These are phyloP conservation scores for Scheffersomyces stipitis DNA, from an alignment of 805 yeast genomes.

Conservation along the genomic window DNA sequence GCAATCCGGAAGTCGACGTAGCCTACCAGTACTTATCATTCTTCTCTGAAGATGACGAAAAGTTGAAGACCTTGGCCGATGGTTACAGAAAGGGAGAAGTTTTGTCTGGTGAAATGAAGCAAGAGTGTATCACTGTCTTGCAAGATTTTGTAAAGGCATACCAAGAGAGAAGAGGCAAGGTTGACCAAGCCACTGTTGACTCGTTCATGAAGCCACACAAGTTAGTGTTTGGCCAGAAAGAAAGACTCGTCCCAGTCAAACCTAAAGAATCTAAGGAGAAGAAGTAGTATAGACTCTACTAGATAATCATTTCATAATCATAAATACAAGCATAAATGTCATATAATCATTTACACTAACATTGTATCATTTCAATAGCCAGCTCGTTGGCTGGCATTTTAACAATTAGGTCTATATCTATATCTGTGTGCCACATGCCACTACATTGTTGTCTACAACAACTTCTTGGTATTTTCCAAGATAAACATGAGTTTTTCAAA, in stretches of 20 bases:
- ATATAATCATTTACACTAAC: background rate
- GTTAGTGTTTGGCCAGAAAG: constrained; percentile 70
- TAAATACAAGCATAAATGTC: background rate
- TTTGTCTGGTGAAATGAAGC: constrained; percentile 91
- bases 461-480: constrained; percentile 24
- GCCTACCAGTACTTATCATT: constrained; percentile 91
- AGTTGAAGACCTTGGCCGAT: constrained; percentile 59
- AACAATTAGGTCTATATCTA: no score
- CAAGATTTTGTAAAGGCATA: constrained; percentile 77
- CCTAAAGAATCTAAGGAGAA: constrained; percentile 46
- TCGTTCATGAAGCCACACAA: constrained; percentile 83
- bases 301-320: constrained; percentile 1
- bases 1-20: constrained; percentile 93
- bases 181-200: constrained; percentile 61
- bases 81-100: constrained; percentile 78
- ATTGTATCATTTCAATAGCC: no score
- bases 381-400: no score
- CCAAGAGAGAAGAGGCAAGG: constrained; percentile 72
- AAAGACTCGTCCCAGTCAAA: constrained; percentile 72
- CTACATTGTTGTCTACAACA: background rate
- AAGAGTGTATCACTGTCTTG: constrained; percentile 74
- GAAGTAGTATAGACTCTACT: constrained; percentile 8
- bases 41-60: constrained; percentile 85
- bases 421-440: no score
- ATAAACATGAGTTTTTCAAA: constrained; percentile 48